A percentile compares a stretch with the other conserved stretches of the same genome.
Evolutionary conservation across 1,284 basidiomycete species (phyloP).

Genomic region (Uromyces viciae-fabae): DNA sequence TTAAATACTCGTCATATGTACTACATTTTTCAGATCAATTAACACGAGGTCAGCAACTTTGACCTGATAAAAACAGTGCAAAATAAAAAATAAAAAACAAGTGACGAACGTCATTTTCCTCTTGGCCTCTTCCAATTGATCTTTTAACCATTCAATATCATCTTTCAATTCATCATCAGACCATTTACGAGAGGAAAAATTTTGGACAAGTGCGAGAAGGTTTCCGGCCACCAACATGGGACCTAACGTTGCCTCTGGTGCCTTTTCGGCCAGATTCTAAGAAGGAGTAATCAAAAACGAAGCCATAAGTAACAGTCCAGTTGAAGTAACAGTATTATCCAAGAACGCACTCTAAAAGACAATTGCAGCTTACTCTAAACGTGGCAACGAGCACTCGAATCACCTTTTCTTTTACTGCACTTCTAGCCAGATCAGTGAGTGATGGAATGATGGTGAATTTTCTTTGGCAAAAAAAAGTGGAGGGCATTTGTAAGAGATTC

Average conservation of each 20-base stretch:
- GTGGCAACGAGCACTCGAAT: conserved; percentile 90
- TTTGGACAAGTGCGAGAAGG: conserved; percentile 73
- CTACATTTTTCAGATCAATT: no score
- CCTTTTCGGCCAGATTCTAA: conserved; percentile 80
- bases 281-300: not conserved
- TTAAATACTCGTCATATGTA: conserved; percentile 91
- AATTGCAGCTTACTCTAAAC: conserved; percentile 65
- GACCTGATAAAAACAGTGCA: not conserved
- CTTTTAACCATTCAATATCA: conserved; percentile 77
- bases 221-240: conserved; percentile 86
- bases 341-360: no score
- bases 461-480: no score
- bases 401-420: conserved; percentile 94
- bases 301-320: not conserved
- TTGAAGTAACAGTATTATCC: no score
- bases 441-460: conserved; percentile 85
- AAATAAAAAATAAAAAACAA: not conserved
- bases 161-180: conserved; percentile 84
- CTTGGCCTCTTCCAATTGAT: conserved; percentile 74
- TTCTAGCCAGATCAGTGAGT: conserved; percentile 78
- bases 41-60: conserved; percentile 17
- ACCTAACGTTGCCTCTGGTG: conserved; percentile 76
- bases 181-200: conserved; percentile 79
- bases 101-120: conserved; percentile 75
- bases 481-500: not conserved